Evolutionary conservation across 2,329 filamentous ascomycete genomes (phyloP).

Genomic region (Colletotrichum sp.): DNA sequence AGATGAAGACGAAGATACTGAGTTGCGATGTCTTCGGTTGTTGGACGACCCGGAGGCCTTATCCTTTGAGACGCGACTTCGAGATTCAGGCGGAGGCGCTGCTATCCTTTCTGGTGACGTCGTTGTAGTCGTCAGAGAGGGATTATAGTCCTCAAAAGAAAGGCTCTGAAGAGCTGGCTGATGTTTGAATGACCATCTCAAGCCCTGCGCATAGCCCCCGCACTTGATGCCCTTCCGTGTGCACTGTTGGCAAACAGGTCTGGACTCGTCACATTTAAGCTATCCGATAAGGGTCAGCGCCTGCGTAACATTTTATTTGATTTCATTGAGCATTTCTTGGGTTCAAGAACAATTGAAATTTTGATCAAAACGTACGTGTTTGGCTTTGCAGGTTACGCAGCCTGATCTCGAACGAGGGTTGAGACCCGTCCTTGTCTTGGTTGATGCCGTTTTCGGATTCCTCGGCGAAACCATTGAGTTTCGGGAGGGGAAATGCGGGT

Average conservation of each 20-base stretch:
- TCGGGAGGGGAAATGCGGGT: neutral
- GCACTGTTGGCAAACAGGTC: constrained; percentile 32
- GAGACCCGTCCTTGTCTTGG: constrained; percentile 14
- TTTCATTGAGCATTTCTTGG: neutral
- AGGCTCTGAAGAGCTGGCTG: constrained; percentile 25
- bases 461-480: constrained; percentile 11
- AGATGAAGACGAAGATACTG: neutral
- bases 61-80: neutral
- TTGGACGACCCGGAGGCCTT: neutral
- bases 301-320: neutral
- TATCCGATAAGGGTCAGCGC: constrained; percentile 11
- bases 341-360: too few species aligned
- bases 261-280: constrained; percentile 36
- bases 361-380: constrained; percentile 23
- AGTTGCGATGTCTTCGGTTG: neutral
- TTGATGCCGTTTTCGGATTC: neutral
- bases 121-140: neutral
- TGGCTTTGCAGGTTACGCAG: constrained; percentile 34
- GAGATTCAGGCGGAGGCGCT: neutral
- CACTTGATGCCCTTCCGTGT: constrained; percentile 31
- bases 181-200: constrained; percentile 48
- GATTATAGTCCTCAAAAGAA: neutral
- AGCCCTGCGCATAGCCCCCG: constrained; percentile 33
- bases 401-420: constrained; percentile 31
- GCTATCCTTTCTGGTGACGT: neutral